Conservation (phyloP, 768 basidiomycete species). For the Tulasnella sp. region DNA sequence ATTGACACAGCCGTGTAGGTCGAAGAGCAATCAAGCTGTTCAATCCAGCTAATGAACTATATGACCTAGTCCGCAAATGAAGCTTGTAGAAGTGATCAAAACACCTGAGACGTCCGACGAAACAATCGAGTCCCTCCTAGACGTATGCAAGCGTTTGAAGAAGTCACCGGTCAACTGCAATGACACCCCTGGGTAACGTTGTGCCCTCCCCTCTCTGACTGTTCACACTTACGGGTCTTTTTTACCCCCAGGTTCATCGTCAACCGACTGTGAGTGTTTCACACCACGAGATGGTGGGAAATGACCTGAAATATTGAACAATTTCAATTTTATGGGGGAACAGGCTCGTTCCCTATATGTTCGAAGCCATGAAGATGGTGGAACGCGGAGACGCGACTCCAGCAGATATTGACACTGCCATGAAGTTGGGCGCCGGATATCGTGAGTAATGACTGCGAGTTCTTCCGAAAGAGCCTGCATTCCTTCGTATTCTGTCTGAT, state of each 20-base stretch:
- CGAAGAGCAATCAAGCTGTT: neutral
- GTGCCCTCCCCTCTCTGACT: neutral
- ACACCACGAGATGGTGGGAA: neutral
- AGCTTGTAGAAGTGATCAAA: constrained; percentile 32
- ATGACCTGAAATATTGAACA: neutral
- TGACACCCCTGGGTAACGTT: constrained; percentile 31
- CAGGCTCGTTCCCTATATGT: constrained; percentile 32
- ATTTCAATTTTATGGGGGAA: neutral
- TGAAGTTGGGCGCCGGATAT: constrained; percentile 32
- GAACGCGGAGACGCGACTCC: constrained; percentile 34
- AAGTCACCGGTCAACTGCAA: constrained; percentile 32
- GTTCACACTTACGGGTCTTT: neutral
- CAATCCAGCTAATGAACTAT: neutral
- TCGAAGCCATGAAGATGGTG: constrained; percentile 34
- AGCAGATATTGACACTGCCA: constrained; percentile 33
- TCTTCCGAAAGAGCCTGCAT: no score
- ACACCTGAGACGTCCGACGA: constrained; percentile 27
- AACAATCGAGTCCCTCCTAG: constrained; percentile 27
- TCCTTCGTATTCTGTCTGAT: no score
- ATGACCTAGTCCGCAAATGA: constrained; percentile 26
- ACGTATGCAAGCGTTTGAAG: constrained; percentile 28
- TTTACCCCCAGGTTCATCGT: constrained; percentile 31
- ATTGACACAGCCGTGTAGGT: constrained; percentile 15
- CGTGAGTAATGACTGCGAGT: constrained; percentile 21
- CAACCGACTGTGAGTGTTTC: constrained; percentile 26